A percentile compares a stretch with the other conserved stretches of the same genome.
phyloP scores from a whole-genome alignment of 768 basidiomycete genomes.

The Zangia roseola region DNA sequence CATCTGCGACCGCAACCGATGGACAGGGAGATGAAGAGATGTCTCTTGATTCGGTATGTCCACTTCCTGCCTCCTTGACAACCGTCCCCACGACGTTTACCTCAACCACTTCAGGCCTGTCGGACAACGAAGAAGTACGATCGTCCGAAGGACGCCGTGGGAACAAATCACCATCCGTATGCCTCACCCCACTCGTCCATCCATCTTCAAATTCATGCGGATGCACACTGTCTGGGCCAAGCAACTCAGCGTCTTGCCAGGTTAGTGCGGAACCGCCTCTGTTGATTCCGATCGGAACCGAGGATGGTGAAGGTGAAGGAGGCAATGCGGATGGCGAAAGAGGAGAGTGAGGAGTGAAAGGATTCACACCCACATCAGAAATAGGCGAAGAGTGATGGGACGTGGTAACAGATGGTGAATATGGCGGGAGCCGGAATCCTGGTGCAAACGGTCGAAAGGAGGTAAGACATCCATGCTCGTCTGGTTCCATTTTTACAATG shows the following conservation, averaged over 20 bases:
- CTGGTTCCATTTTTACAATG: conserved; percentile 41
- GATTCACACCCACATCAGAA: conserved; percentile 16
- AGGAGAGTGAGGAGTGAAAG: conserved; percentile 14
- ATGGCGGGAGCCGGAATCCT: conserved; percentile 14
- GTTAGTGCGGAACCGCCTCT: conserved; percentile 25
- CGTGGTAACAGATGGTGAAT: conserved; percentile 19
- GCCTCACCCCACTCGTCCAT: conserved; percentile 27
- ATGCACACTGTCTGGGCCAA: conserved; percentile 45
- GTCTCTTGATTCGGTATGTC: conserved; percentile 2
- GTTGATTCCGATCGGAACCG: conserved; percentile 7
- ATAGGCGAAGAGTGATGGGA: conserved; percentile 19
- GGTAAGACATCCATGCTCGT: conserved; percentile 35
- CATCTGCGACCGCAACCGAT: conserved; percentile 18
- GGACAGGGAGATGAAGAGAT: conserved; percentile 1
- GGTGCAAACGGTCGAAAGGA: conserved; percentile 4
- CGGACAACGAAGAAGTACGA: background rate
- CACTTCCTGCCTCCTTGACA: conserved; percentile 5
- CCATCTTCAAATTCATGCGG: conserved; percentile 42
- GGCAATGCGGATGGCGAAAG: conserved; percentile 14
- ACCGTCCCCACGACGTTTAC: background rate
- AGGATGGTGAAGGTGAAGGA: conserved; percentile 7
- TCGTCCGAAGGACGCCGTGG: conserved; percentile 8
- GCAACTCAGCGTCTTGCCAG: conserved; percentile 45
- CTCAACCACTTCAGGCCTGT: conserved; percentile 2
- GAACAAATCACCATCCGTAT: conserved; percentile 6